Conservation (phyloP, 495 filamentous ascomycete species). For the Cairneyella variabilis region DNA sequence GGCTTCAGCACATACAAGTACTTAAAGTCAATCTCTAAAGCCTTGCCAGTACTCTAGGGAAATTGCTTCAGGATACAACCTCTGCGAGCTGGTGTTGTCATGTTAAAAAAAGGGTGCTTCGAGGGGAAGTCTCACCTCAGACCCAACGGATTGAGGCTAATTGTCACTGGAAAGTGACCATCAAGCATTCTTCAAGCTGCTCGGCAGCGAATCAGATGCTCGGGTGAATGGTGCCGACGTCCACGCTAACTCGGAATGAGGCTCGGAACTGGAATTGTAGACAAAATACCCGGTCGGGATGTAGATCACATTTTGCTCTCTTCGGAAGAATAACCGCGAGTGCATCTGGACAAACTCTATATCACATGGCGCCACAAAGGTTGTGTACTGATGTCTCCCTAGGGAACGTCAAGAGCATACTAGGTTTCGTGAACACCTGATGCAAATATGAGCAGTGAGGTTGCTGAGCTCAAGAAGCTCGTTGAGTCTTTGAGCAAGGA, state of each 20-base stretch:
- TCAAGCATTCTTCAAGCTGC: not conserved
- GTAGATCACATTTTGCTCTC: too few relatives aligned
- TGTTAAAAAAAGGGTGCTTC: too few relatives aligned
- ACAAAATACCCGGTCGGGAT: not conserved
- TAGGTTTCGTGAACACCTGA: not conserved
- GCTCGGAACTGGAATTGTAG: not conserved
- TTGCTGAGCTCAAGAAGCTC: slow-evolving; percentile 39
- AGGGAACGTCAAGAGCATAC: not conserved
- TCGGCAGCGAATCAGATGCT: not conserved
- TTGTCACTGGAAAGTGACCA: not conserved
- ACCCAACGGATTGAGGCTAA: not conserved
- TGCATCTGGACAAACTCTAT: not conserved
- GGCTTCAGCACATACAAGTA: too few relatives aligned
- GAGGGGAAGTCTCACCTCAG: not conserved
- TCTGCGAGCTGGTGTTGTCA: too few relatives aligned
- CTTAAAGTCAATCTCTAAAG: too few relatives aligned
- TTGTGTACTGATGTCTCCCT: not conserved
- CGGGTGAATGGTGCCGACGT: not conserved
- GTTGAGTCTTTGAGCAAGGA: slow-evolving; percentile 35
- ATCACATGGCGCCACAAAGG: slow-evolving; percentile 3
- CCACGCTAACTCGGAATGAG: not conserved
- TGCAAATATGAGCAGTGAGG: slow-evolving; percentile 31
- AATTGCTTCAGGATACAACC: too few relatives aligned
- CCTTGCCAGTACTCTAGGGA: too few relatives aligned
- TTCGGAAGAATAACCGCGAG: not conserved